Evolutionary conservation across 2,329 filamentous ascomycete species (phyloP).

Genomic region (Botryosphaeria dothidea): DNA sequence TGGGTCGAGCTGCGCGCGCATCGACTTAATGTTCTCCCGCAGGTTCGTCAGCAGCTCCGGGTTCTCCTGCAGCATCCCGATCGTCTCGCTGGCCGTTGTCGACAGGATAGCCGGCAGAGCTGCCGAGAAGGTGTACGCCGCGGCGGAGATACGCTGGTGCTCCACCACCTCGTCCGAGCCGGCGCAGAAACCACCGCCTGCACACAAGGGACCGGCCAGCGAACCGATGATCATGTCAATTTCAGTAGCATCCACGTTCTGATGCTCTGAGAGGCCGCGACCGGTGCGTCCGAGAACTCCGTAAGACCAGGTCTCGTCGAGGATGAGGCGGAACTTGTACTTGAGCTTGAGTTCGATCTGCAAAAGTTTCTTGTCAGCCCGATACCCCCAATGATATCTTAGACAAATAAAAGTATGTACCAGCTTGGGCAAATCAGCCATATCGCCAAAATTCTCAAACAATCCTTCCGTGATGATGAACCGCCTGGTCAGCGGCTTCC

Average conservation of each 20-base stretch:
- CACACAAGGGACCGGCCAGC: slow-evolving; percentile 84
- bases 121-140: slow-evolving; percentile 93
- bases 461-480: slow-evolving; percentile 96
- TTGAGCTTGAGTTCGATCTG: slow-evolving; percentile 88
- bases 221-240: slow-evolving; percentile 98
- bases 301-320: slow-evolving; percentile 98
- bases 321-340: slow-evolving; percentile 97
- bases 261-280: slow-evolving; percentile 89
- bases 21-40: slow-evolving; percentile 81
- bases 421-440: slow-evolving; percentile 80
- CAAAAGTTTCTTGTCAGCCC: neutral
- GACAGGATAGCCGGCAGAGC: slow-evolving; percentile 91
- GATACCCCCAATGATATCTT: no score
- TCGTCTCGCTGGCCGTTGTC: slow-evolving; percentile 91
- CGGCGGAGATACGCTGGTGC: slow-evolving; percentile 90
- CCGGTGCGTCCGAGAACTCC: slow-evolving; percentile 90
- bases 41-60: slow-evolving; percentile 78
- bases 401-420: no score
- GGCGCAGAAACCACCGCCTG: slow-evolving; percentile 93
- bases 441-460: slow-evolving; percentile 88
- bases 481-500: slow-evolving; percentile 83
- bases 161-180: slow-evolving; percentile 89
- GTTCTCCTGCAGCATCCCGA: slow-evolving; percentile 81
- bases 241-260: slow-evolving; percentile 90
- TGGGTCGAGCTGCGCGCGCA: slow-evolving; percentile 86